phyloP scores from a whole-genome alignment of 495 filamentous ascomycete species.

The Penicillium verhagenii region DNA sequence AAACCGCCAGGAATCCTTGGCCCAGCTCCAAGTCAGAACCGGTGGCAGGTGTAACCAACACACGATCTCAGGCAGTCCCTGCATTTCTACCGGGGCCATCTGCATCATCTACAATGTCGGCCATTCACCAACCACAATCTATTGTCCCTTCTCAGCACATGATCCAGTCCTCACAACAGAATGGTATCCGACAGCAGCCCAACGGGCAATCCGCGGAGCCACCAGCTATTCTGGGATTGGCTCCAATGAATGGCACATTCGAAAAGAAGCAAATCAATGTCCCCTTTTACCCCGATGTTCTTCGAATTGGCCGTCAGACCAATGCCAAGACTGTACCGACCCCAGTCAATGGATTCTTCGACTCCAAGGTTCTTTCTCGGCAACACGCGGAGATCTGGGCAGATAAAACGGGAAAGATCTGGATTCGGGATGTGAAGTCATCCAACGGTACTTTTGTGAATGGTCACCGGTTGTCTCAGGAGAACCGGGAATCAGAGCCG shows the following conservation, averaged over 20 bases:
- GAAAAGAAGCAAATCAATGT: conserved; percentile 94
- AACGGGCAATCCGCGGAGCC: conserved; percentile 55
- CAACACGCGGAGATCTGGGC: conserved; percentile 98
- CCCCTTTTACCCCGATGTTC: conserved; percentile 81
- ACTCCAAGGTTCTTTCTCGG: conserved; percentile 93
- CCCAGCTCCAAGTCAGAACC: conserved; percentile 67
- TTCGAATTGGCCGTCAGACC: conserved; percentile 93
- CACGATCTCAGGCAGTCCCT: conserved; percentile 60
- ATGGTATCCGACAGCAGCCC: conserved; percentile 60
- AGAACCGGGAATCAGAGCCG: conserved; percentile 93
- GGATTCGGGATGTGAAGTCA: conserved; percentile 95
- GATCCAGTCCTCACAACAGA: conserved; percentile 57
- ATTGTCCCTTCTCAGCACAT: conserved; percentile 73
- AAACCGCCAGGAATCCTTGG: conserved; percentile 69
- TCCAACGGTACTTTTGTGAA: conserved; percentile 99
- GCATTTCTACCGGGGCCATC: conserved; percentile 66
- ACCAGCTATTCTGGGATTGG: conserved; percentile 73
- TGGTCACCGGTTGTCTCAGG: conserved; percentile 80
- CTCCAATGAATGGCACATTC: conserved; percentile 91
- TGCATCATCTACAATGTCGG: conserved; percentile 64
- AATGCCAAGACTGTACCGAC: conserved; percentile 94
- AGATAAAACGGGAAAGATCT: conserved; percentile 83
- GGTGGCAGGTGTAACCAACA: conserved; percentile 59
- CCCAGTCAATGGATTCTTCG: conserved; percentile 88
- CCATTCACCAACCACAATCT: conserved; percentile 72